Conservation (phyloP, 2,329 filamentous ascomycete species). For the Hypomyces perniciosus region DNA sequence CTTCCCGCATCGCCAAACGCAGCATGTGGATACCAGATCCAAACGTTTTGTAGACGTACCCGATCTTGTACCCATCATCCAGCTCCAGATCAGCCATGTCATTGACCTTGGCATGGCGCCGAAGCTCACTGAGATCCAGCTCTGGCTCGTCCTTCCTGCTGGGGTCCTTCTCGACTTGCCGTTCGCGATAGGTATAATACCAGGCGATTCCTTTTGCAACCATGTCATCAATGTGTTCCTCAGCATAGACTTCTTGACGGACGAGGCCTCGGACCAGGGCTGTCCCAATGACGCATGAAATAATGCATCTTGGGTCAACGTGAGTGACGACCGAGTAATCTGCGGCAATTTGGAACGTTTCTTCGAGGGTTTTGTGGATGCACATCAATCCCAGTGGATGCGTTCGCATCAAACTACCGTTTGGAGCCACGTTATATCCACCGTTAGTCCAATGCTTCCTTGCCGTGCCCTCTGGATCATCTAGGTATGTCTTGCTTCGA, state of each 20-base stretch:
- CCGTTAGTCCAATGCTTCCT: conserved; percentile 35
- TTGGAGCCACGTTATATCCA: conserved; percentile 37
- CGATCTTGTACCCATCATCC: conserved; percentile 40
- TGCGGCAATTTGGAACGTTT: conserved; percentile 38
- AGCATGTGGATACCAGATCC: conserved; percentile 41
- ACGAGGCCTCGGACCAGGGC: conserved; percentile 41
- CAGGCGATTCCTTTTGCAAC: conserved; percentile 36
- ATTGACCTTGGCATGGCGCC: conserved; percentile 32
- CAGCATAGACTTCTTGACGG: conserved; percentile 35
- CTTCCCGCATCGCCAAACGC: conserved; percentile 36
- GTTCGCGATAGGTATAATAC: conserved; percentile 24
- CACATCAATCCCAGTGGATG: conserved; percentile 46
- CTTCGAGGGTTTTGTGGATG: conserved; percentile 32
- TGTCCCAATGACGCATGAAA: conserved; percentile 43
- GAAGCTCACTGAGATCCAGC: conserved; percentile 37
- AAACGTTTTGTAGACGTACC: conserved; percentile 50
- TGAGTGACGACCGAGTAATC: conserved; percentile 41
- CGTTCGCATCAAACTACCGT: conserved; percentile 48
- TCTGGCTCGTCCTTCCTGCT: conserved; percentile 24
- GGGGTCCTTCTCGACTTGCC: conserved; percentile 16
- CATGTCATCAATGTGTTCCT: conserved; percentile 35
- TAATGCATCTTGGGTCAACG: conserved; percentile 44
- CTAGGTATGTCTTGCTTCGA: conserved; percentile 30
- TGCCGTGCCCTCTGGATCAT: conserved; percentile 35
- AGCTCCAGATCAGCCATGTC: conserved; percentile 35